These are phyloP conservation scores for Phytophthora kernoviae DNA, from an alignment of 352 stramenopile genomes.

Conservation along the genomic window DNA sequence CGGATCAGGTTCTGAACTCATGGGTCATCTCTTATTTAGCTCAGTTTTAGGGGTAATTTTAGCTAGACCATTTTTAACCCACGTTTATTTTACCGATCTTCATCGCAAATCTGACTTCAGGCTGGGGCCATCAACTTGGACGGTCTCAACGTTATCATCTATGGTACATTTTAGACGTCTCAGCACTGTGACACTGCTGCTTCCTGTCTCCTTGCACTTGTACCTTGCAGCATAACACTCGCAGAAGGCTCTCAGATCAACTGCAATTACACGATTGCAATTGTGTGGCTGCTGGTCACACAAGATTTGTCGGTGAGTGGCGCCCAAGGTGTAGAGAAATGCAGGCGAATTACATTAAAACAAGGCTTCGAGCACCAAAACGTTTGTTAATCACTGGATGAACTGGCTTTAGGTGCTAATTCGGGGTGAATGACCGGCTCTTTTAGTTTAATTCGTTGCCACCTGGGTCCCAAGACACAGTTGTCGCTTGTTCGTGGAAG, in stretches of 20 bases:
- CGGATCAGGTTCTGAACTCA: background rate
- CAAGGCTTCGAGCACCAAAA: conserved; percentile 28
- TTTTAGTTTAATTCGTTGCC: background rate
- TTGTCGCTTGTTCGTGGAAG: conserved; percentile 13
- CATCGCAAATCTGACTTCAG: background rate
- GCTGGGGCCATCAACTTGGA: background rate
- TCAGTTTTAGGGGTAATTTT: too few relatives aligned
- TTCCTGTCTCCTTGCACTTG: background rate
- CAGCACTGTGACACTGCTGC: background rate
- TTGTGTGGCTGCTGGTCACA: conserved; percentile 16
- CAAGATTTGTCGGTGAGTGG: conserved; percentile 15
- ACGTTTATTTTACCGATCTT: background rate
- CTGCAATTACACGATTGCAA: conserved; percentile 23
- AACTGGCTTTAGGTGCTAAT: conserved; percentile 10
- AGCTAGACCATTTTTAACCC: background rate
- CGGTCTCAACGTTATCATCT: background rate
- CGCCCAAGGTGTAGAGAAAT: conserved; percentile 13
- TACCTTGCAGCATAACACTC: conserved; percentile 14
- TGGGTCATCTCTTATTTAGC: background rate
- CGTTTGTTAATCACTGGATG: conserved; percentile 8
- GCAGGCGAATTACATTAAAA: conserved; percentile 9
- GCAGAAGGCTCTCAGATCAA: conserved; percentile 6
- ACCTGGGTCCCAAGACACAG: background rate
- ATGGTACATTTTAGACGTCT: background rate
- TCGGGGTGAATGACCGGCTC: background rate